phyloP scores from a whole-genome alignment of 1,284 basidiomycete species.

The Neolentinus lepideus region DNA sequence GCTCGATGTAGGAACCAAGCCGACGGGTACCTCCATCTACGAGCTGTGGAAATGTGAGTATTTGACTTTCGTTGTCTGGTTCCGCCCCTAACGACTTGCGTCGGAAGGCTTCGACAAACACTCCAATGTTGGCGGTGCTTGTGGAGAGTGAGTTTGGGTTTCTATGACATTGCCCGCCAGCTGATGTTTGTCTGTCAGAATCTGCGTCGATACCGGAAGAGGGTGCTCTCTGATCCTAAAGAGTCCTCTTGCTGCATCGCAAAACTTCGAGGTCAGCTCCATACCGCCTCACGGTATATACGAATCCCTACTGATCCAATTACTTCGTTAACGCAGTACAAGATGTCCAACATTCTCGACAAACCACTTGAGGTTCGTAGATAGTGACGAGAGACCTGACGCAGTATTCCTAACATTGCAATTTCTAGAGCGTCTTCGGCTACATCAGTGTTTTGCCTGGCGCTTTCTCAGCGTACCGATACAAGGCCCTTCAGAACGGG shows the following conservation, averaged over 20 bases:
- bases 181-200: constrained; percentile 33
- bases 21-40: constrained; percentile 90
- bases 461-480: constrained; percentile 90
- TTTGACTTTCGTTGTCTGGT: not conserved
- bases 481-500: constrained; percentile 78
- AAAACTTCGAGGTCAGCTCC: constrained; percentile 73
- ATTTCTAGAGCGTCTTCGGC: constrained; percentile 71
- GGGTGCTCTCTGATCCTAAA: constrained; percentile 75
- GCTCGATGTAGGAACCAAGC: constrained; percentile 92
- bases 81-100: not conserved
- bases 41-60: constrained; percentile 85
- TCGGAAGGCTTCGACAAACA: constrained; percentile 76
- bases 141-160: constrained; percentile 70
- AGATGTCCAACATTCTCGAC: constrained; percentile 91
- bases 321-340: constrained; percentile 43
- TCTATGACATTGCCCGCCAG: not conserved
- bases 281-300: constrained; percentile 3
- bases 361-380: constrained; percentile 78
- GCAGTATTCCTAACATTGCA: constrained; percentile 3
- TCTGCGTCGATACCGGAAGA: constrained; percentile 78
- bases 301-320: constrained; percentile 6
- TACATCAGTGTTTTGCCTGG: constrained; percentile 88
- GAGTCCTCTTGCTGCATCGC: constrained; percentile 85
- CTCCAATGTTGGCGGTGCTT: constrained; percentile 87
- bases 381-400: not conserved